Evolutionary conservation across 306 rosid species (phyloP), one percentile per base, ranked within the genome.

Genomic region (Lupinus albus): DNA sequence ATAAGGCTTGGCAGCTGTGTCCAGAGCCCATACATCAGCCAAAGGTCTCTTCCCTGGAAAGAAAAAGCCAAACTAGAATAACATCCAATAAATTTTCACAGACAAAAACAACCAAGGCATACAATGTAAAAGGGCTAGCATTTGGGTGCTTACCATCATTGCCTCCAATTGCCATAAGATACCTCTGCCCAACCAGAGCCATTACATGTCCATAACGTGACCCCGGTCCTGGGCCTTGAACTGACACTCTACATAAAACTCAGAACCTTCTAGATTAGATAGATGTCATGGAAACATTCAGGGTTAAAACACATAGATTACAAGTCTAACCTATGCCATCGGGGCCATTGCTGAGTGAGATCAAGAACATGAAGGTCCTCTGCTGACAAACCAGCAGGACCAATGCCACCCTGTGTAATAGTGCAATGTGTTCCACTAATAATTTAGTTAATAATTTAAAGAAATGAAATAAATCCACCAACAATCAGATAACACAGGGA

Each of bases 171-270:
- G 95, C 99, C 99, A 94, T 94, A 64, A 94, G 97, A 82, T 94
- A 94, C 84, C 99, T 87, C 82, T 90, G 97, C 76, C 99, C 99
- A 78, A 94, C 99, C 84, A 94, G 82, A 81, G 99, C 99, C 99
- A 94, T 94, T 70, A 90, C 99, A 85, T 94, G 99, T 67, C 99
- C 99, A 67, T 94, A 94, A 64, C 99, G 99, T 16, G 99, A 83
- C 77, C 99, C 99, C 39, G 99, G 99, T 68, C 99, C 99, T 51
- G 99, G 99, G 78, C 99, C 99, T 78, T 94, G 99, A 73, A 94
- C 99, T 80, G 93, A 94, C 68, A 94, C 99, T 79, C 99, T 94
- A 70, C 72, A 78, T 58, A 71, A 73, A 80, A 81, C 80, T 74
- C 76, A 83, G 74, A 63, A 73, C 61, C 70, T 41, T 14, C 33